Evolutionary conservation across 345 rosid species (phyloP).

Genomic region (Heritiera littoralis): DNA sequence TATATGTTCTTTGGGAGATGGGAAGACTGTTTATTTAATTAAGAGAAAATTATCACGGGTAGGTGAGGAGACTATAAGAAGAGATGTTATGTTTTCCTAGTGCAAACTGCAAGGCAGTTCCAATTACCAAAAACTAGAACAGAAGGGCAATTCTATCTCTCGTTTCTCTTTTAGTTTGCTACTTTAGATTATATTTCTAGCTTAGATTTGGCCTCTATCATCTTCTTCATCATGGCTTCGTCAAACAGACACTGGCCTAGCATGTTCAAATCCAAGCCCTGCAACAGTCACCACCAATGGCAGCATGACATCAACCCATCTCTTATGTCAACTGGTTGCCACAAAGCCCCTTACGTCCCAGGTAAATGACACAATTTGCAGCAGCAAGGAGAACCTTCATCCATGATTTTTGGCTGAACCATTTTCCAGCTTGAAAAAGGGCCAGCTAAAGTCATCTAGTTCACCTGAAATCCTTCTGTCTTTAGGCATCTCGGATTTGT

Average conservation of each 20-base stretch:
- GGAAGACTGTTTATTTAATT: slow-evolving; percentile 28
- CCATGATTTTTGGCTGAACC: background rate
- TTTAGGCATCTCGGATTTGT: slow-evolving; percentile 4
- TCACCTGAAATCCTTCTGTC: background rate
- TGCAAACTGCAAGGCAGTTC: slow-evolving; percentile 26
- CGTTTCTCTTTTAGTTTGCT: slow-evolving; percentile 2
- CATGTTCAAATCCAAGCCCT: slow-evolving; percentile 98
- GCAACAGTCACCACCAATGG: slow-evolving; percentile 80
- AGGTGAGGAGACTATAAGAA: slow-evolving; percentile 64
- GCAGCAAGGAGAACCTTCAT: background rate
- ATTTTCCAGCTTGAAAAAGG: background rate
- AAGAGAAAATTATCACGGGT: slow-evolving; percentile 29
- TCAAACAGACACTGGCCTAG: slow-evolving; percentile 99
- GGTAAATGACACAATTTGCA: slow-evolving; percentile 40
- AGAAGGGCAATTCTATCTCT: slow-evolving; percentile 32
- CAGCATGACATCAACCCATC: slow-evolving; percentile 82
- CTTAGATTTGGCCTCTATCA: slow-evolving; percentile 16
- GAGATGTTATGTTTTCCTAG: slow-evolving; percentile 49
- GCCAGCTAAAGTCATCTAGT: background rate
- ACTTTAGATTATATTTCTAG: slow-evolving; percentile 12
- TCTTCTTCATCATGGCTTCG: slow-evolving; percentile 80
- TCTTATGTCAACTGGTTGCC: slow-evolving; percentile 54
- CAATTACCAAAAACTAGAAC: slow-evolving; percentile 37
- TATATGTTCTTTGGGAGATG: slow-evolving; percentile 22
- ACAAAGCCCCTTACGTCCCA: slow-evolving; percentile 58